A percentile compares a stretch with the other conserved stretches of the same genome.
phyloP scores from a whole-genome alignment of 345 rosid species.

The Clarkia xantiana region DNA sequence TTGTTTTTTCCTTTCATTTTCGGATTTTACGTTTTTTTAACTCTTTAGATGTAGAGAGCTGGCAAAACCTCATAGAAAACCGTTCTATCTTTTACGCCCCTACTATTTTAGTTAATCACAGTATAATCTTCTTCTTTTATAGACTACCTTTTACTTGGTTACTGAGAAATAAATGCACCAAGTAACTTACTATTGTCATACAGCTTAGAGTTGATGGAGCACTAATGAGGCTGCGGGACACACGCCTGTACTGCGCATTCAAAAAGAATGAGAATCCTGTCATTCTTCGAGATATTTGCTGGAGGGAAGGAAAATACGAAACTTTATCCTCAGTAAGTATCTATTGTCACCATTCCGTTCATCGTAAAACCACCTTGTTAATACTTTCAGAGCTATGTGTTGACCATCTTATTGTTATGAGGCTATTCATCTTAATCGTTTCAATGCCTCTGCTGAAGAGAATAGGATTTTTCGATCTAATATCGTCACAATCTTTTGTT shows the following conservation, averaged over 20 bases:
- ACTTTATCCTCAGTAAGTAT: constrained; percentile 60
- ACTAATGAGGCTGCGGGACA: constrained; percentile 89
- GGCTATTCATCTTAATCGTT: no score
- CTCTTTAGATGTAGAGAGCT: no score
- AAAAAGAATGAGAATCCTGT: constrained; percentile 26
- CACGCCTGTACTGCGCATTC: constrained; percentile 70
- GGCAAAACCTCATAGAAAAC: no score
- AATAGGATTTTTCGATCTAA: no score
- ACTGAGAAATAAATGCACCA: neutral
- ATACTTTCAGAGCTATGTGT: no score
- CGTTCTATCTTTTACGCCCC: no score
- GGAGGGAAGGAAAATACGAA: constrained; percentile 80
- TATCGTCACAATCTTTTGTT: no score
- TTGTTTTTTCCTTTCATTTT: no score
- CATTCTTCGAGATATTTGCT: constrained; percentile 77
- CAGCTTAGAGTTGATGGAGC: constrained; percentile 99
- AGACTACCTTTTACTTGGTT: neutral
- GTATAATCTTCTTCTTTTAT: neutral
- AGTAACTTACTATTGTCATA: neutral
- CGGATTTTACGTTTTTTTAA: no score
- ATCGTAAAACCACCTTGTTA: neutral
- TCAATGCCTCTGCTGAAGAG: no score
- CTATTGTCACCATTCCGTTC: neutral
- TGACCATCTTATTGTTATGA: no score
- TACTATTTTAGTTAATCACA: no score